These are phyloP conservation scores for Penicillium paxilli DNA, from an alignment of 495 filamentous ascomycete genomes.

Conservation along the genomic window DNA sequence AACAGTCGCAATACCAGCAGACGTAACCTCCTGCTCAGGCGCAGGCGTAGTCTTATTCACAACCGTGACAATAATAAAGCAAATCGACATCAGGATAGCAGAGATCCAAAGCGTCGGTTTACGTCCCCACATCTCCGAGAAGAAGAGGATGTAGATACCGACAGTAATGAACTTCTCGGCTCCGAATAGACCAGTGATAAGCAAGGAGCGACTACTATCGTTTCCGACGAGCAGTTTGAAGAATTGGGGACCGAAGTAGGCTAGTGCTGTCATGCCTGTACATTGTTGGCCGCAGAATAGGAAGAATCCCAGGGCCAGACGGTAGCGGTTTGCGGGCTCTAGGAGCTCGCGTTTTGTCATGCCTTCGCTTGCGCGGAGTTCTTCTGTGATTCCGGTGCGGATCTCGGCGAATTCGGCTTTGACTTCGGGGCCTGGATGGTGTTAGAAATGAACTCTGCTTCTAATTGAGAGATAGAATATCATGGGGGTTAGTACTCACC, in stretches of 20 bases:
- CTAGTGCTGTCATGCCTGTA: constrained; percentile 44
- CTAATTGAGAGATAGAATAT: not conserved
- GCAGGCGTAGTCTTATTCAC: constrained; percentile 39
- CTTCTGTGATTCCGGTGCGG: constrained; percentile 39
- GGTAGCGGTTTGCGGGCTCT: constrained; percentile 44
- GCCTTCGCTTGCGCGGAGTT: constrained; percentile 43
- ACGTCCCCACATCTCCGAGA: constrained; percentile 57
- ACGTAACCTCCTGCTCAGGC: constrained; percentile 26
- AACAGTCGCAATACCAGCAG: constrained; percentile 45
- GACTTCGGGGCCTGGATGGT: constrained; percentile 23
- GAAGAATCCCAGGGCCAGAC: constrained; percentile 37
- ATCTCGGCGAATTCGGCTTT: constrained; percentile 49
- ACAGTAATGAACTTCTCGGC: constrained; percentile 49
- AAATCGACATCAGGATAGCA: constrained; percentile 45
- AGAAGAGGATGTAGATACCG: constrained; percentile 47
- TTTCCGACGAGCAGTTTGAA: constrained; percentile 47
- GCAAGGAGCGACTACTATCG: constrained; percentile 34
- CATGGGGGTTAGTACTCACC: constrained; percentile 7
- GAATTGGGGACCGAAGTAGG: constrained; percentile 50
- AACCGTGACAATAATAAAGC: constrained; percentile 50
- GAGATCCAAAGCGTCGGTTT: constrained; percentile 52
- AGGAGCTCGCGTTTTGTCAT: constrained; percentile 44
- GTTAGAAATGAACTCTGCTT: not conserved
- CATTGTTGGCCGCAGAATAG: constrained; percentile 42
- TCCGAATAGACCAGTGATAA: constrained; percentile 52